Evolutionary conservation across 306 rosid species (phyloP), one percentile per base, ranked within the genome.

Genomic region (Trifolium repens): DNA sequence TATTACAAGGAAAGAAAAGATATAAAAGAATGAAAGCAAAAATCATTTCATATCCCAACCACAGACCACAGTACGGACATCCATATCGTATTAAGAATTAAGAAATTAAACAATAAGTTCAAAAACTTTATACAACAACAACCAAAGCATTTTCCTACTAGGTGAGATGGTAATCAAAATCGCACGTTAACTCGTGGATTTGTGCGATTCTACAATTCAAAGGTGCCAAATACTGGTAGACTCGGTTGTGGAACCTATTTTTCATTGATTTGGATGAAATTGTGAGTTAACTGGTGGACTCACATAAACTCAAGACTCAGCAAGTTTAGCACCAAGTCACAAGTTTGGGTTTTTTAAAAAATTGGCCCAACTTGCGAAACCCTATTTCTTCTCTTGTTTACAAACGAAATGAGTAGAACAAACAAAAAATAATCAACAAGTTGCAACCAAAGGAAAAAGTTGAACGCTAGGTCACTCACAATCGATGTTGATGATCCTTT

Each of bases 71-170:
- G 42, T 24, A 63, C 26, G 46, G 63, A 13, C 50, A 67, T 67
- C 60, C 35, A 24, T 62, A 4, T 26, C 61, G 34, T 44, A 27
- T 16, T 63, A 32, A 47, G 57, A 57, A 46, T 52, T 16, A 16
- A 8, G 17, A 14, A 49, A 5, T 43, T 62, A 74, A 67, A 55
- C 67, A 54, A 57, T 17, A 54, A 42, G 58, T 13, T 17, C 46
- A 73, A 30, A 62, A 62, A 62, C 44, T 32, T 62, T 32, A 62
- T 62, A 34, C 67, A 32, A 32, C 44, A 61, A 13, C 67, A 62
- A 34, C 44, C 44, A 61, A 62, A 34, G 4, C 24, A 30, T 35
- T 62, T 61, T 34, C 67, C 42, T 62, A 35, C 13, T 34, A 62
- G 22, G 22, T 15, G 24, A 5, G 12, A 15, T 15, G 19, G 65